Conservation (phyloP, 192 early-diverging fungal species). For the Coemansia sp. region DNA sequence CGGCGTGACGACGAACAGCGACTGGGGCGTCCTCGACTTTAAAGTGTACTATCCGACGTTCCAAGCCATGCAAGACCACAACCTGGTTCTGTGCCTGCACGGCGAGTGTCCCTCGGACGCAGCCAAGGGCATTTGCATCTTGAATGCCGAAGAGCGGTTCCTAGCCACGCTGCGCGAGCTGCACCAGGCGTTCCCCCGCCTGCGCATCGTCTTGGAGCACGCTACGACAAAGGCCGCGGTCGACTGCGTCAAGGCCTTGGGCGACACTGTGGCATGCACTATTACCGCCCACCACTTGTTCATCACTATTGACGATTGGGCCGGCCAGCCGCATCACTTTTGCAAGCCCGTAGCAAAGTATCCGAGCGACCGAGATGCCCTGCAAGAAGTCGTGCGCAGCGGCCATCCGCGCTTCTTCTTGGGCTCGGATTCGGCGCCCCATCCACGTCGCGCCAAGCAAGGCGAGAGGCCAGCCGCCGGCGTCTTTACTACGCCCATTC, state of each 20-base stretch:
- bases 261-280: constrained; percentile 89
- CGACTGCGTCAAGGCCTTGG: constrained; percentile 88
- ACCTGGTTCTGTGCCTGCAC: constrained; percentile 95
- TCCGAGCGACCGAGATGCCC: constrained; percentile 87
- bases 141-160: constrained; percentile 97
- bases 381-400: constrained; percentile 78
- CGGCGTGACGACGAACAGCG: constrained; percentile 98
- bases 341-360: constrained; percentile 99
- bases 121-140: constrained; percentile 84
- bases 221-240: constrained; percentile 95
- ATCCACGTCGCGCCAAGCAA: constrained; percentile 88
- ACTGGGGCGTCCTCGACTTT: constrained; percentile 81
- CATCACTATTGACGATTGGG: constrained; percentile 96
- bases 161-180: constrained; percentile 83
- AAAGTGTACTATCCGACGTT: constrained; percentile 90
- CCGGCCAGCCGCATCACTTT: constrained; percentile 93
- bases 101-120: constrained; percentile 92
- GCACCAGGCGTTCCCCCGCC: constrained; percentile 87
- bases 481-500: constrained; percentile 89
- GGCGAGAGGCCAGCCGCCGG: constrained; percentile 79
- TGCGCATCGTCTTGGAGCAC: constrained; percentile 96
- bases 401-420: constrained; percentile 97
- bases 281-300: constrained; percentile 96
- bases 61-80: constrained; percentile 91
- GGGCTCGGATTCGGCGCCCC: constrained; percentile 96